Conservation (phyloP, 1,139 yeast species). For the Taphrina sp. region DNA sequence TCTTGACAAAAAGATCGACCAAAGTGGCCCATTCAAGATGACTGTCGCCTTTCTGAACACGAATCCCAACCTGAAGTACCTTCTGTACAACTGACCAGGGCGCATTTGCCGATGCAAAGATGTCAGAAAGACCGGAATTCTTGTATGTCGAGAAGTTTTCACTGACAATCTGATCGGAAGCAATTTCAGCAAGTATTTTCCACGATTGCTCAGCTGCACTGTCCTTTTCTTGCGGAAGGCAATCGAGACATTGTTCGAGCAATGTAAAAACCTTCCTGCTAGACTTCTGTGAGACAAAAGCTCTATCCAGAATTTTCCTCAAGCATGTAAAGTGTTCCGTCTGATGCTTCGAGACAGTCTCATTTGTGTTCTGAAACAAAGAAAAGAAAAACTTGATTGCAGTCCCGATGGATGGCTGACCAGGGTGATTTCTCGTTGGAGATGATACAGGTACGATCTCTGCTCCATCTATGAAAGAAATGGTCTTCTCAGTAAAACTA, state of each 20-base stretch:
- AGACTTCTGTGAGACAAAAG: too few species aligned
- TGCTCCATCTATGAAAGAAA: conserved; percentile 5
- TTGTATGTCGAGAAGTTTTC: not conserved
- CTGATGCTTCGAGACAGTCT: too few species aligned
- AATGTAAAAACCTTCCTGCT: too few species aligned
- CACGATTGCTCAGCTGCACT: conserved; percentile 1
- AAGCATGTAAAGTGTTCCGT: too few species aligned
- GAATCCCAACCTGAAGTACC: not conserved
- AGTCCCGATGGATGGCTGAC: not conserved
- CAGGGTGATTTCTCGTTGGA: not conserved
- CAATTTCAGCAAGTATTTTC: conserved; percentile 4
- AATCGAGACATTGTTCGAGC: not conserved
- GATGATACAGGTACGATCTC: conserved; percentile 4
- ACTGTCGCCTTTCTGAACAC: not conserved
- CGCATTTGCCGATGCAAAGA: too few species aligned
- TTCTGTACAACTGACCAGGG: not conserved
- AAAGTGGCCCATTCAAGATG: conserved; percentile 2
- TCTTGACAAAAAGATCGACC: not conserved
- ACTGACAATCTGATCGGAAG: not conserved
- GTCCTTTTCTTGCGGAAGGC: not conserved
- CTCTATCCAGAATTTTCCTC: too few species aligned
- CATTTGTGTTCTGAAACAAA: too few species aligned
- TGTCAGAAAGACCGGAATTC: not conserved
- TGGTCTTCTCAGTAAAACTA: conserved; percentile 5
- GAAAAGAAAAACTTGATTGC: conserved; percentile 2